Evolutionary conservation across 495 filamentous ascomycete species (phyloP), one percentile per base, ranked within the genome.

Genomic region (Xylaria acuta): DNA sequence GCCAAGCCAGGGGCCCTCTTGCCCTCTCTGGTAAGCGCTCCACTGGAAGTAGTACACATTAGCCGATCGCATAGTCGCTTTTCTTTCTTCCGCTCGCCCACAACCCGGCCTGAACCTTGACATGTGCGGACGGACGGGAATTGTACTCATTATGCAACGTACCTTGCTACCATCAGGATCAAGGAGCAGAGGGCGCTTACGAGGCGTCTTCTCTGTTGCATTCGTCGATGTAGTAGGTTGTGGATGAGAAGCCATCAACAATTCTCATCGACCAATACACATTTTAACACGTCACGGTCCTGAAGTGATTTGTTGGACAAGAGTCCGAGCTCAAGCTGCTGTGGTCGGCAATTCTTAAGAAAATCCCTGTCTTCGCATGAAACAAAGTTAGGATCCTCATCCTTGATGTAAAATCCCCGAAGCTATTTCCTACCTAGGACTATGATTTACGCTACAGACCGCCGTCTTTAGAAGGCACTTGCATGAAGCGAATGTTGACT

Each of bases 21-120:
- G 11, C 16, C 64, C 34, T 67, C n/a, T 54, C n/a, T 27, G 54
- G 64, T 67, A 67, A 11, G n/a, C n/a, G 49, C 65, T 14, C 65
- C 47, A 54, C 65, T 30, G 30, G 22, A 51, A 49, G 40, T 45
- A 65, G 49, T 30, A 20, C 11, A 43, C 38, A 25, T 66, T 66
- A 67, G 45, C 64, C 64, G 64, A 67, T 51, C 43, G 43, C 30
- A 34, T 53, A 49, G 47, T 34, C n/a, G 4, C 49, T 56, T 41
- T 36, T 20, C 5, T 32, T 34, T n/a, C 41, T 67, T 67, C 65
- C 65, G 65, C 34, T 67, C 65, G 36, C 65, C 65, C 65, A 67
- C 65, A 67, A 56, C 20, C 65, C 65, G 49, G 38, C 63, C 0
- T 45, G 1, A 43, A 43, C 60, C 36, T 20, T 41, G 38, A 30